Evolutionary conservation across 805 yeast species (phyloP).

Genomic region (Pichia nakasei): DNA sequence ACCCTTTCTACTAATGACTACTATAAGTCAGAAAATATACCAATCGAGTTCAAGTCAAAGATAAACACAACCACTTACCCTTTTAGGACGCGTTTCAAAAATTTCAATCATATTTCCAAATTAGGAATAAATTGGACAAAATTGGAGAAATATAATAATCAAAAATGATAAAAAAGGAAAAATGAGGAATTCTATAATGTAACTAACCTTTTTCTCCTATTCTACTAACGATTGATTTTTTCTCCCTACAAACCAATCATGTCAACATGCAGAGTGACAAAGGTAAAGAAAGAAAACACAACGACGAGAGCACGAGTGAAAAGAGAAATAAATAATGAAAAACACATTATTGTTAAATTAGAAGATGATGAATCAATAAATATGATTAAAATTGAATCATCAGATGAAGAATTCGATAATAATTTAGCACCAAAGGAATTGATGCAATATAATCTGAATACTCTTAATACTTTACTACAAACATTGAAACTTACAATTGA

Average conservation of each 20-base stretch:
- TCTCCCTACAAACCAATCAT: too few species aligned
- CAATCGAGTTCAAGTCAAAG: too few species aligned
- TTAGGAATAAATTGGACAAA: neutral
- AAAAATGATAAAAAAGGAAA: too few species aligned
- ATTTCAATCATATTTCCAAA: conserved; percentile 1
- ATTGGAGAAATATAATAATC: too few species aligned
- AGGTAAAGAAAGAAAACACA: neutral
- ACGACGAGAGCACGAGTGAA: neutral
- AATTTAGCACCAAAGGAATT: neutral
- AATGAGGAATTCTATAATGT: too few species aligned
- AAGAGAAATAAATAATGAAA: neutral
- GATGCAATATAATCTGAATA: neutral
- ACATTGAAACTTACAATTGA: conserved; percentile 3
- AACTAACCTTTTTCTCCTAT: too few species aligned
- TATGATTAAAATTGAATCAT: neutral
- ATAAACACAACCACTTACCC: too few species aligned
- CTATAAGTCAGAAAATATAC: neutral
- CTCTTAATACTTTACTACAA: conserved; percentile 1
- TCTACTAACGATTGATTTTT: too few species aligned
- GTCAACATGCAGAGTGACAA: too few species aligned
- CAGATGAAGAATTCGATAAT: neutral
- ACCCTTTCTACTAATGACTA: too few species aligned
- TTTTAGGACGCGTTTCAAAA: too few species aligned
- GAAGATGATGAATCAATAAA: neutral
- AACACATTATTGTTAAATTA: neutral